Conservation (phyloP, 768 basidiomycete genomes). For the Mrakia gelida region DNA sequence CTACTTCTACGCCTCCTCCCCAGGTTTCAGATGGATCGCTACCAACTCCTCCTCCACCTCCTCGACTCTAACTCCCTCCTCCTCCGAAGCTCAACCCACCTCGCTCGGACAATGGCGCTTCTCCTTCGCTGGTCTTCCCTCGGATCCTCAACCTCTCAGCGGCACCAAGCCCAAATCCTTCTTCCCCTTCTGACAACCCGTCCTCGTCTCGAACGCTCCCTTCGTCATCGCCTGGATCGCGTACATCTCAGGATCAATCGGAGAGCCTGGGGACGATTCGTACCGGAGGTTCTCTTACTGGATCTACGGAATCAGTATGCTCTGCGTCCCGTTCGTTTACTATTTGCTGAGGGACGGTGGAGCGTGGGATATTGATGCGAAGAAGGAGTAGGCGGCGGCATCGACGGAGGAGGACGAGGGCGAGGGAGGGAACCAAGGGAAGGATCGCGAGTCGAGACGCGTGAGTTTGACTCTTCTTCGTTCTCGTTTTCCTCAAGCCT, state of each 20-base stretch:
- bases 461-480: neutral
- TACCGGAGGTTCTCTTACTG: neutral
- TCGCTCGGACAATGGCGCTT: no score
- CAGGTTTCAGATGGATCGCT: neutral
- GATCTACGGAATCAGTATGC: neutral
- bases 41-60: no score
- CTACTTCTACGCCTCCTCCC: neutral
- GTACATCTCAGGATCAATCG: neutral
- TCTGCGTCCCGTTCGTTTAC: neutral
- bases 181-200: neutral
- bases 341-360: neutral
- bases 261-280: neutral
- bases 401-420: neutral
- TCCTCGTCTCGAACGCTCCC: neutral
- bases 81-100: no score
- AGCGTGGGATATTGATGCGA: neutral
- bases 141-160: neutral
- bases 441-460: neutral
- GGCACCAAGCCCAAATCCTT: neutral
- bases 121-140: neutral
- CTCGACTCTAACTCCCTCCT: no score
- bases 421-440: neutral
- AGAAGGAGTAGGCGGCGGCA: no score
- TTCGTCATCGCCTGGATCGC: neutral
- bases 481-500: neutral